phyloP scores from a whole-genome alignment of 306 rosid genomes.

The Begonia peltatifolia region DNA sequence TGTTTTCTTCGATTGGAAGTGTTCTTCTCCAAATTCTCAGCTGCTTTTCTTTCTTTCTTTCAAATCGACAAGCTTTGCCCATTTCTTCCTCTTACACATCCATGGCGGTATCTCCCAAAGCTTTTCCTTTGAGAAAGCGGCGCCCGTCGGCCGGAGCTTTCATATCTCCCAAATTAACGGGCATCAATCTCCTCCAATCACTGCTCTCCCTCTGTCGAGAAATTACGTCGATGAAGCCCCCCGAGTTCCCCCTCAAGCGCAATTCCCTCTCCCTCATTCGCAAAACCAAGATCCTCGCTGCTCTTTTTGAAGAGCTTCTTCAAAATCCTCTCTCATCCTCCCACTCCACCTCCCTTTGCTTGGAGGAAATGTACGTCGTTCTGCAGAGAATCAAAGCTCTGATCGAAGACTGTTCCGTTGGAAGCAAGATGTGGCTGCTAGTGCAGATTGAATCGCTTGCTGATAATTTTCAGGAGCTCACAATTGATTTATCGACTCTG shows the following conservation, averaged over 20 bases:
- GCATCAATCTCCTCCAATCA: constrained; percentile 29
- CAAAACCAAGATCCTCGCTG: constrained; percentile 36
- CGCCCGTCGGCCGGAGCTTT: constrained; percentile 49
- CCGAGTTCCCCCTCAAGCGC: constrained; percentile 26
- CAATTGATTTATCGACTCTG: constrained; percentile 48
- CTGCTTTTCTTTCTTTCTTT: neutral
- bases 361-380: constrained; percentile 62
- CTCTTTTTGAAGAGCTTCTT: constrained; percentile 49
- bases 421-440: constrained; percentile 51
- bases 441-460: constrained; percentile 40
- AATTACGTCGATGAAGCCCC: constrained; percentile 27
- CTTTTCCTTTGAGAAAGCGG: constrained; percentile 41
- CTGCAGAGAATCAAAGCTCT: constrained; percentile 55
- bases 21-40: neutral
- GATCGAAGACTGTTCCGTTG: constrained; percentile 45
- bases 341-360: constrained; percentile 42
- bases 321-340: constrained; percentile 11
- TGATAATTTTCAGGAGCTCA: constrained; percentile 45
- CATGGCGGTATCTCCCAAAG: constrained; percentile 49
- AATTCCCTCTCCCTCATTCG: constrained; percentile 33
- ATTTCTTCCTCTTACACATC: neutral
- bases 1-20: neutral
- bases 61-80: too few relatives aligned
- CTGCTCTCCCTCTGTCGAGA: constrained; percentile 39
- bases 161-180: constrained; percentile 29